A percentile compares a stretch with the other conserved stretches of the same genome.
Conservation (phyloP, 257 asterid genomes). For the Capsicum rhomboideum region DNA sequence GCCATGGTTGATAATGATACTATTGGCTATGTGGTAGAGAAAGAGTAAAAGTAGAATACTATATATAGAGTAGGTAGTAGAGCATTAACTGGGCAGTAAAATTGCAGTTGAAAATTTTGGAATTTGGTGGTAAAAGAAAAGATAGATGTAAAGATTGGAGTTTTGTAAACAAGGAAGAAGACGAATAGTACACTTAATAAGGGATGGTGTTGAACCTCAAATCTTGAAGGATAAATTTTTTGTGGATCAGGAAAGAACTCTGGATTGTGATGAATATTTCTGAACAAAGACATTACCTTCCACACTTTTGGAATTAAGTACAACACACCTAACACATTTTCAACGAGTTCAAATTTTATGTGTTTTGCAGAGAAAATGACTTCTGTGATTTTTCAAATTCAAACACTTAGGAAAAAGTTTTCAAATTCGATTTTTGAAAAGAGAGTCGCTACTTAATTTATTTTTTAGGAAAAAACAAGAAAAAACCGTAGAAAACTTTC, state of each 20-base stretch:
- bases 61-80: background rate
- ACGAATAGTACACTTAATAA: background rate
- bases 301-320: constrained; percentile 88
- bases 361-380: too few species aligned
- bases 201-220: constrained; percentile 44
- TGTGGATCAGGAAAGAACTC: constrained; percentile 67
- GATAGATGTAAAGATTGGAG: background rate
- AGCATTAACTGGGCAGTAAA: background rate
- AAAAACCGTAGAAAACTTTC: too few species aligned
- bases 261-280: constrained; percentile 88
- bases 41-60: background rate
- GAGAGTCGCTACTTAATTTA: too few species aligned
- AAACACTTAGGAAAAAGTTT: too few species aligned
- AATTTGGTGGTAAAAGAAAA: background rate
- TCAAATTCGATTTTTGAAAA: too few species aligned
- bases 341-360: background rate
- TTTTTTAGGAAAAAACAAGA: too few species aligned
- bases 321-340: constrained; percentile 24
- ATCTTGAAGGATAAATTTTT: constrained; percentile 64
- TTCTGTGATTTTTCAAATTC: too few species aligned
- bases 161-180: background rate
- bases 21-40: background rate
- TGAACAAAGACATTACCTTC: constrained; percentile 90
- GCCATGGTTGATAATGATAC: background rate
- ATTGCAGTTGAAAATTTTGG: background rate